These are phyloP conservation scores for Beta corolliflora DNA, from an alignment of 179 eudicot species.

Conservation along the genomic window DNA sequence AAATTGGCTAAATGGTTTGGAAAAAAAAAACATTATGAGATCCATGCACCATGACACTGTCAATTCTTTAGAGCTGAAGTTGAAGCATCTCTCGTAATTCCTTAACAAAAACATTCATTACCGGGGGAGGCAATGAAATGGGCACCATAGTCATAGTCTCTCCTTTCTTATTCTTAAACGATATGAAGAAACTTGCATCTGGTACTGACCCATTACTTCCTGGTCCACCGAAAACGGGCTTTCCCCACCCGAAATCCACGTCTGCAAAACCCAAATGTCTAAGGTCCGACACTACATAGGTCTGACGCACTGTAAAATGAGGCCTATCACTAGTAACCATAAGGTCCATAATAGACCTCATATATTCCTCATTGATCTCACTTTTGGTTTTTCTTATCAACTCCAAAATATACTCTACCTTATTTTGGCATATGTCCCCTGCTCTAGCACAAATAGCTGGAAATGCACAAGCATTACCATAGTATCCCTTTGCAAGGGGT, in stretches of 20 bases:
- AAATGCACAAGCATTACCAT: conserved; percentile 58
- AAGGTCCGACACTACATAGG: conserved; percentile 61
- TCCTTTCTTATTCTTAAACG: conserved; percentile 51
- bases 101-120: conserved; percentile 44
- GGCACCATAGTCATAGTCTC: conserved; percentile 55
- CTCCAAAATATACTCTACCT: conserved; percentile 41
- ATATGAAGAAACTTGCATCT: conserved; percentile 50
- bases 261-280: conserved; percentile 53
- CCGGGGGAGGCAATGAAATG: conserved; percentile 41
- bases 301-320: conserved; percentile 44
- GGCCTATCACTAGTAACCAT: conserved; percentile 60
- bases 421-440: conserved; percentile 25
- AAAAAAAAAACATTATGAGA: too few relatives aligned
- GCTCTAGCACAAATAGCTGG: conserved; percentile 45
- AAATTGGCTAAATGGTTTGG: too few relatives aligned
- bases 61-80: background rate
- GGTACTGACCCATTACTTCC: conserved; percentile 60
- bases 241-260: conserved; percentile 77
- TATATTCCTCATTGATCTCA: conserved; percentile 43
- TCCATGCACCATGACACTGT: too few relatives aligned
- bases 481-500: conserved; percentile 35
- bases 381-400: conserved; percentile 39
- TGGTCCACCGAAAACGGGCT: conserved; percentile 56
- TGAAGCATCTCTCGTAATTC: conserved; percentile 32
- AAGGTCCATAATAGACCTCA: conserved; percentile 55